Evolutionary conservation across 306 rosid species (phyloP).

Genomic region (Pachyrhizus erosus): DNA sequence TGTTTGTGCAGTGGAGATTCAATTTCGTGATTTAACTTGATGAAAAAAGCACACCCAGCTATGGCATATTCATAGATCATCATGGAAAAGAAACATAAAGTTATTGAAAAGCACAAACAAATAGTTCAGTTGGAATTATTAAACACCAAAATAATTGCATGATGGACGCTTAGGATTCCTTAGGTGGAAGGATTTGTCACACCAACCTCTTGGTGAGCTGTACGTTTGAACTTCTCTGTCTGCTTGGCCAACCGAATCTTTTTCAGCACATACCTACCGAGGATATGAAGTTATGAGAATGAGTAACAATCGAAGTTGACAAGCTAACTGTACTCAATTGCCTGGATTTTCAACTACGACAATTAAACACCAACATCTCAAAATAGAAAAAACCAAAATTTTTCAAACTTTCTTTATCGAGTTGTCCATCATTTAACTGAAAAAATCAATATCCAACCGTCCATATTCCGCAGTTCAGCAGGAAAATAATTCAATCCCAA

Average conservation of each 20-base stretch:
- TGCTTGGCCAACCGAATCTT: constrained; percentile 93
- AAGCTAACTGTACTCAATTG: constrained; percentile 22
- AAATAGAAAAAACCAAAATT: neutral
- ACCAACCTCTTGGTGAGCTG: constrained; percentile 93
- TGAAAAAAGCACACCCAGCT: neutral
- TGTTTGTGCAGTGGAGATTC: neutral
- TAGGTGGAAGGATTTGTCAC: constrained; percentile 36
- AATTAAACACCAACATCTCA: constrained; percentile 30
- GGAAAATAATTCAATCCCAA: constrained; percentile 3
- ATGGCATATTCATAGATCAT: neutral
- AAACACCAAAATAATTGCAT: constrained; percentile 5
- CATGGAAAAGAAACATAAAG: neutral
- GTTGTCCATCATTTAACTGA: constrained; percentile 26
- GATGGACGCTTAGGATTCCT: constrained; percentile 41
- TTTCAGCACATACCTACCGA: constrained; percentile 88
- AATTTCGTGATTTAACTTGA: neutral
- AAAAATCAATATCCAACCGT: constrained; percentile 25
- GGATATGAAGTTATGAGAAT: constrained; percentile 38
- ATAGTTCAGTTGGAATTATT: neutral
- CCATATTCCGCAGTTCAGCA: constrained; percentile 1
- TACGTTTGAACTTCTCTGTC: constrained; percentile 89
- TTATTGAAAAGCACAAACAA: neutral
- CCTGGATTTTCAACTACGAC: neutral
- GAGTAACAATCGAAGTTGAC: constrained; percentile 18
- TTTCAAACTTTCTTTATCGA: constrained; percentile 16